These are phyloP conservation scores for Colletotrichum australisinense DNA, from an alignment of 2,329 filamentous ascomycete genomes.

Conservation along the genomic window DNA sequence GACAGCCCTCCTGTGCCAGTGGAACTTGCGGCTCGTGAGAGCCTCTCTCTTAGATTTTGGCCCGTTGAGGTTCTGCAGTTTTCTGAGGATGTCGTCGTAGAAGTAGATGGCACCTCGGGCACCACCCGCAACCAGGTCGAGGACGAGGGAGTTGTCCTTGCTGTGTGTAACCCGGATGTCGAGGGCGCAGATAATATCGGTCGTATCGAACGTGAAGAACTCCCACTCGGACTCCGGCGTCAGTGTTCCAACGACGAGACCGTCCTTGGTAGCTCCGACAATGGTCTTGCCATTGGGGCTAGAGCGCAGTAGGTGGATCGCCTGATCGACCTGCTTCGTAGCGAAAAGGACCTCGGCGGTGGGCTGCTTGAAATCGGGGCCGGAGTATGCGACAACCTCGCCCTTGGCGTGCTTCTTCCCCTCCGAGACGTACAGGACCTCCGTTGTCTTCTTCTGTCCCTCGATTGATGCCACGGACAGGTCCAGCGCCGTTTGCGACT, in stretches of 20 bases:
- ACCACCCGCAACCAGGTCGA: conserved; percentile 85
- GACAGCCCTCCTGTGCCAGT: conserved; percentile 92
- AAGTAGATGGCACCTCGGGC: conserved; percentile 80
- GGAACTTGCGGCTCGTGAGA: conserved; percentile 73
- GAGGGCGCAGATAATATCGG: conserved; percentile 74
- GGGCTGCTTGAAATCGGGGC: conserved; percentile 41
- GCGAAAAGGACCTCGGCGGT: conserved; percentile 50
- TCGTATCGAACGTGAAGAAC: conserved; percentile 68
- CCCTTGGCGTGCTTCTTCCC: conserved; percentile 20
- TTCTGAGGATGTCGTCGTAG: conserved; percentile 80
- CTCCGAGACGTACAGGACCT: conserved; percentile 51
- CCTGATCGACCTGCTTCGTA: conserved; percentile 48
- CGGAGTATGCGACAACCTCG: conserved; percentile 60
- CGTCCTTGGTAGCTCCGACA: conserved; percentile 51
- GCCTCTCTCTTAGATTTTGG: conserved; percentile 57
- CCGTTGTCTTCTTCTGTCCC: conserved; percentile 48
- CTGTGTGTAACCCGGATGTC: conserved; percentile 64
- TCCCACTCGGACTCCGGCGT: conserved; percentile 57
- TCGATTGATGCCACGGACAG: conserved; percentile 55
- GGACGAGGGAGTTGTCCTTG: conserved; percentile 44
- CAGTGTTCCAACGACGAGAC: conserved; percentile 70
- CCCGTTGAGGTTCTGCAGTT: conserved; percentile 58
- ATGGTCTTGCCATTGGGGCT: conserved; percentile 68
- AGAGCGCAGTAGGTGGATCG: conserved; percentile 56
- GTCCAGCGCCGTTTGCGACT: conserved; percentile 57